Conservation (phyloP, 441 rosid species). For the Syzygium malaccense region DNA sequence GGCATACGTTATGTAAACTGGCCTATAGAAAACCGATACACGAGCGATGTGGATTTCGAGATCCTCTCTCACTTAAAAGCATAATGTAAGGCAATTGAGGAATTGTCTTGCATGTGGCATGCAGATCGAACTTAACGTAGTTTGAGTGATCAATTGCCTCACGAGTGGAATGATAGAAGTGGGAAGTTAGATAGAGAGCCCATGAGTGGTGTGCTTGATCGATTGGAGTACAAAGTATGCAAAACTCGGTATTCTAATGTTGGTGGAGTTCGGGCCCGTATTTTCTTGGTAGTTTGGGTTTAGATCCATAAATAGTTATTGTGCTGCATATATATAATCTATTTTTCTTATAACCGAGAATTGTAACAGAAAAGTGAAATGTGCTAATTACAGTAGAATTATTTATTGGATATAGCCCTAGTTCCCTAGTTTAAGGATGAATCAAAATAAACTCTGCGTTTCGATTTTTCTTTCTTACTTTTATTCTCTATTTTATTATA, state of each 20-base stretch:
- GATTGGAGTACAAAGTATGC: background rate
- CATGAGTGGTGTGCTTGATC: background rate
- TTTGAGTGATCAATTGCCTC: background rate
- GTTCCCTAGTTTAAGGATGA: no score
- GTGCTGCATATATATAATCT: no score
- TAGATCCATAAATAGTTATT: no score
- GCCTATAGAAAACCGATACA: background rate
- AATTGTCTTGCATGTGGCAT: background rate
- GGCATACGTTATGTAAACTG: fast-evolving
- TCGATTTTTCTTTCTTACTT: no score
- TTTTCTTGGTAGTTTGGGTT: no score
- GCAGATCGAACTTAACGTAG: background rate
- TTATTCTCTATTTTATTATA: no score
- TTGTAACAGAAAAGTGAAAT: no score
- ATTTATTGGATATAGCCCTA: no score
- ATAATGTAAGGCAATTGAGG: background rate
- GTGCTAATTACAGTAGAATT: no score
- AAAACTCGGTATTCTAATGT: background rate
- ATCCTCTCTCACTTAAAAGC: background rate
- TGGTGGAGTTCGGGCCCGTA: no score
- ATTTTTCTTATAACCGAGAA: no score
- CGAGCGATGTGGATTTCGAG: fast-evolving
- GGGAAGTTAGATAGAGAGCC: background rate
- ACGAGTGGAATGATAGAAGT: background rate
- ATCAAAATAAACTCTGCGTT: no score